Percentiles rank a stretch among this genome's conserved stretches.
These are phyloP conservation scores for Phalaenopsis equestris DNA, from an alignment of 106 monocot species.

Conservation along the genomic window DNA sequence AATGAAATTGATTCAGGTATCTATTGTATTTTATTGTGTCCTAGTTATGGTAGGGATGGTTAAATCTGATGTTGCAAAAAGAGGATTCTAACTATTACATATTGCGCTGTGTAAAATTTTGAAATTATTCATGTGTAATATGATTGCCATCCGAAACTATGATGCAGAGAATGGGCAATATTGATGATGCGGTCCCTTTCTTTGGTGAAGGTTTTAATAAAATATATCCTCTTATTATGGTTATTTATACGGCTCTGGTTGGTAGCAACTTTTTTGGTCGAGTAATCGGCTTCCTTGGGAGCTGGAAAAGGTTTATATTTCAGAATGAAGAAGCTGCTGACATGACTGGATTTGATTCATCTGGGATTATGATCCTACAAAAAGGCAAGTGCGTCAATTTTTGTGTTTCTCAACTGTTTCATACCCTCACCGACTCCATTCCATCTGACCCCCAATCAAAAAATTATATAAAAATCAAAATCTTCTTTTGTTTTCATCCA, in stretches of 20 bases:
- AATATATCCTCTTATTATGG: slow-evolving; percentile 81
- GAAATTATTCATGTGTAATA: no score
- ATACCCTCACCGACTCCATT: background rate
- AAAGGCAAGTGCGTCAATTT: slow-evolving; percentile 41
- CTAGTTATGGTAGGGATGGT: no score
- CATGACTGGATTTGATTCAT: slow-evolving; percentile 90
- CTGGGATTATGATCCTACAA: slow-evolving; percentile 88
- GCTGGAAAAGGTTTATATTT: slow-evolving; percentile 75
- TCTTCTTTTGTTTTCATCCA: background rate
- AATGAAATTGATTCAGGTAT: no score
- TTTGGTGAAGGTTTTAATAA: slow-evolving; percentile 66
- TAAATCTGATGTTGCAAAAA: no score
- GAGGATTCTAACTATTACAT: no score
- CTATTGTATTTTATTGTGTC: no score
- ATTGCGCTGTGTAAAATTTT: no score
- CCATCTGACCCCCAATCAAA: background rate
- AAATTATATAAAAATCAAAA: no score
- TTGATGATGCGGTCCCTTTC: slow-evolving; percentile 75
- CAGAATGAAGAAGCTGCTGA: slow-evolving; percentile 66
- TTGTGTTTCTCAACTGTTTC: background rate
- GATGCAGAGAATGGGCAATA: slow-evolving; percentile 71
- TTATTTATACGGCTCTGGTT: slow-evolving; percentile 64
- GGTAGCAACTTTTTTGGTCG: slow-evolving; percentile 80
- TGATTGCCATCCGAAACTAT: background rate
- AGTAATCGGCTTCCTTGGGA: slow-evolving; percentile 66